Base-by-base conservation (phyloP, 1,284 basidiomycete genomes). In the Fistulina hepatica region DNA sequence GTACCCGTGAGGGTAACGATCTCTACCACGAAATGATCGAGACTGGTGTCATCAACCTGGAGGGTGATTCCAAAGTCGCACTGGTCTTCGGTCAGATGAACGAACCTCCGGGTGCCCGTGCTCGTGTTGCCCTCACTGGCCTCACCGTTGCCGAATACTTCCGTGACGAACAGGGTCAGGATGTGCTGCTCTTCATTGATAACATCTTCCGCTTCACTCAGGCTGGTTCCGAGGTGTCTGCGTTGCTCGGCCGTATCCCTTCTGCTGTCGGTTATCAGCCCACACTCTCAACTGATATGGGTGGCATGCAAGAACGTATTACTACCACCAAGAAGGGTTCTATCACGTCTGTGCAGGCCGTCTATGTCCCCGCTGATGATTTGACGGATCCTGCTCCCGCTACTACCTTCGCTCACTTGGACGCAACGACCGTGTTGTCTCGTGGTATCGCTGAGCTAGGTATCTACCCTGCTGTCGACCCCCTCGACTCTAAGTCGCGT, bases 81-180 rank as follows among this genome's bases (percentile, higher is more conserved):
- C 82, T 98, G 50, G 94, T 98, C 54, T 98, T 98, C 75, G 94
- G 94, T 74, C 94, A 98, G 73, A 98, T 98, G 94, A 98, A 98
- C 74, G 94, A 98, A 74, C 94, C 94, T 63, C 94, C 94, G 55
- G 94, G 94, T 81, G 94, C 94, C 55, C 93, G 94, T 84, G 94
- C 94, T 60, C 94, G 94, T 86, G 94, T 97, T 57, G 94, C 94
- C 48, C 81, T 98, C 55, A 97, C 94, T 55, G 94, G 94, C 69
- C 73, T 98, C 47, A 97, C 94, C 60, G 95, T 97, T 52, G 94
- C 94, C 53, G 94, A 98, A 71, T 98, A 97, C 74, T 98, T 98
- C 94, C 93, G 94, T 84, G 94, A 98, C 59, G 93, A 97, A 70
- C 93, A 98, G 71, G 94, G 94, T 52, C 94, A 98, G 69, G 94